Percentiles rank a stretch among this genome's conserved stretches.
phyloP scores from a whole-genome alignment of 2,329 filamentous ascomycete species.

The Colletotrichum abscissum region DNA sequence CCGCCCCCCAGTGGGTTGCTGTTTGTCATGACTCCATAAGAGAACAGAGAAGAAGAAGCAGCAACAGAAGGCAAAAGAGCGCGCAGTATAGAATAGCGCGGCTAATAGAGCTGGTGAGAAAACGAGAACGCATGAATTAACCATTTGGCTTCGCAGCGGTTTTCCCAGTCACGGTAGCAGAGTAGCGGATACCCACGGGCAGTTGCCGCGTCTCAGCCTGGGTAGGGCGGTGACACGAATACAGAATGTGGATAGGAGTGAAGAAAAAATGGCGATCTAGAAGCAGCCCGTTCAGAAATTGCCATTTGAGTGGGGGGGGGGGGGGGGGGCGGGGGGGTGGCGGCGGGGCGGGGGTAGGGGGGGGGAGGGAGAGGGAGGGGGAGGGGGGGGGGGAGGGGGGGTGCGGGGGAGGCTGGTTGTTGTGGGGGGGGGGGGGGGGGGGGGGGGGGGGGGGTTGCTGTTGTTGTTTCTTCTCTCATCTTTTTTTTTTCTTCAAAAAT shows the following conservation, averaged over 20 bases:
- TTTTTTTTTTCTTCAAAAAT: background rate
- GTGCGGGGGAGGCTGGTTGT: too few relatives aligned
- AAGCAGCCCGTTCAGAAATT: constrained; percentile 22
- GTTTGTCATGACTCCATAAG: background rate
- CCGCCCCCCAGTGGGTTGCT: background rate
- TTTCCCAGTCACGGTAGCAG: constrained; percentile 12
- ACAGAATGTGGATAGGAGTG: background rate
- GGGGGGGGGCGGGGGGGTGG: too few relatives aligned
- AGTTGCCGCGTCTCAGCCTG: background rate
- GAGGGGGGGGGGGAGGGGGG: too few relatives aligned
- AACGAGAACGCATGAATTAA: constrained; percentile 15
- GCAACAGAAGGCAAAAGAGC: background rate
- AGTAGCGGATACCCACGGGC: constrained; percentile 6
- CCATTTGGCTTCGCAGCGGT: constrained; percentile 12
- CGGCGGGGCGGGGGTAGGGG: too few relatives aligned
- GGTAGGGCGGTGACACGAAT: background rate
- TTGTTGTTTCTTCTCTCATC: background rate
- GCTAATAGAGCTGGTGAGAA: constrained; percentile 1
- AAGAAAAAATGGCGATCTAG: constrained; percentile 17
- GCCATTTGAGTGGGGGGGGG: constrained; percentile 7
- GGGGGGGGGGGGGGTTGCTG: background rate
- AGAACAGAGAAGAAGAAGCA: background rate
- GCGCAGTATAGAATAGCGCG: background rate
- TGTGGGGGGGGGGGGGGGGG: background rate
- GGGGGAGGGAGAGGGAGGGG: too few relatives aligned